These are phyloP conservation scores for Vitis hybrid DNA, from an alignment of 177 flowering plant genomes.

Conservation along the genomic window DNA sequence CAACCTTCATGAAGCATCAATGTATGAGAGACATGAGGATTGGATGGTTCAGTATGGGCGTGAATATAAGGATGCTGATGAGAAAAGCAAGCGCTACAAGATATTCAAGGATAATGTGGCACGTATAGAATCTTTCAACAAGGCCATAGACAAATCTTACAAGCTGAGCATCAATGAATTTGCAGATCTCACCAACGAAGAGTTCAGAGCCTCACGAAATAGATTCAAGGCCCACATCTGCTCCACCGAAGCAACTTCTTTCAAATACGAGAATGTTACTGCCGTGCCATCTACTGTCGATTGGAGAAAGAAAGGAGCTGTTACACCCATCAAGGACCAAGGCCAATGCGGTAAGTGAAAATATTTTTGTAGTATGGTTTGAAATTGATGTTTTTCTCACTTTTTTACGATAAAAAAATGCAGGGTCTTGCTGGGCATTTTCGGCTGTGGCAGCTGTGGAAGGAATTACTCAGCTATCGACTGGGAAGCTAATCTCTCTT, in stretches of 20 bases:
- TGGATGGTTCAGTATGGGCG: conserved; percentile 24
- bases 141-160: conserved; percentile 15
- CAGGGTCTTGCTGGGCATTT: conserved; percentile 33
- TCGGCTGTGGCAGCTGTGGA: conserved; percentile 39
- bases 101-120: conserved; percentile 15
- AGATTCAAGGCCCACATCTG: conserved; percentile 8
- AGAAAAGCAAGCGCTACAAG: conserved; percentile 9
- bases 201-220: conserved; percentile 14
- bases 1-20: conserved; percentile 2
- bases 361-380: too few species aligned
- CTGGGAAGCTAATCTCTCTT: conserved; percentile 27
- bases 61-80: neutral
- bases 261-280: conserved; percentile 15
- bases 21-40: conserved; percentile 9
- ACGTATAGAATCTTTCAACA: conserved; percentile 19
- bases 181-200: conserved; percentile 24
- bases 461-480: conserved; percentile 26
- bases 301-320: conserved; percentile 28
- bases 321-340: conserved; percentile 26
- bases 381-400: too few species aligned
- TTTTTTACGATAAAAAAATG: neutral
- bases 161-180: conserved; percentile 24
- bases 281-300: conserved; percentile 16
- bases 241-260: conserved; percentile 1
- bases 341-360: conserved; percentile 22